Base-by-base conservation (phyloP, 2,329 filamentous ascomycete genomes). In the Trichoderma gracile region DNA sequence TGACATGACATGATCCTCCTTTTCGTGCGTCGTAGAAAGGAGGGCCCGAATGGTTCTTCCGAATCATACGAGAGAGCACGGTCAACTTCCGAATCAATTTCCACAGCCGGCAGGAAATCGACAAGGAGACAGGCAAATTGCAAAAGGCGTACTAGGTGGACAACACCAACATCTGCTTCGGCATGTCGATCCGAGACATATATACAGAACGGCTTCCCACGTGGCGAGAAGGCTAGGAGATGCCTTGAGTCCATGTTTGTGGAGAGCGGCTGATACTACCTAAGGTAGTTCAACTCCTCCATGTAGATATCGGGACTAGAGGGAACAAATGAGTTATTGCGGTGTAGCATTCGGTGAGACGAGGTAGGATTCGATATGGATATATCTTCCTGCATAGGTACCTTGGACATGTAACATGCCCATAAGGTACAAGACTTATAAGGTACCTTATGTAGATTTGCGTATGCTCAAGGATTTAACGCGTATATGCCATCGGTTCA, bases 41-140 rank as follows among this genome's bases (percentile, higher is more conserved):
- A 1, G 68, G 65, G 0, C 69, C 69, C 2, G 66, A 69, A 27
- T 70, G 69, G 69, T 5, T 70, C 7, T 70, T 67, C 40, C 59
- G 59, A 7, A 17, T 66, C 3, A 43, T 58, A 9, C 64, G 69
- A 52, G 62, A 70, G 38, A 38, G 55, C 17, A 68, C 68, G 25
- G 40, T 49, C 17, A 27, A 25, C 4, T 64, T 64, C 23, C 43
- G 40, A 23, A 66, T 66, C 15, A 55, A 64, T 46, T 64, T 57
- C 21, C 45, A 30, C 5, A 60, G 60, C 21, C 59, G 64, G n/a
- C 64, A 66, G 14, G 38, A 58, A 21, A 3, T 66, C 45, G 59
- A 66, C 54, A 21, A 27, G 2, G 14, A 53, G 23, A 66, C 64
- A 14, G 64, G 59, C 30, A 50, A 33, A 23, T n/a, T 66, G 2